Percentiles rank a stretch among this genome's conserved stretches.
phyloP scores from a whole-genome alignment of 768 basidiomycete species.

The Suillus paluster region DNA sequence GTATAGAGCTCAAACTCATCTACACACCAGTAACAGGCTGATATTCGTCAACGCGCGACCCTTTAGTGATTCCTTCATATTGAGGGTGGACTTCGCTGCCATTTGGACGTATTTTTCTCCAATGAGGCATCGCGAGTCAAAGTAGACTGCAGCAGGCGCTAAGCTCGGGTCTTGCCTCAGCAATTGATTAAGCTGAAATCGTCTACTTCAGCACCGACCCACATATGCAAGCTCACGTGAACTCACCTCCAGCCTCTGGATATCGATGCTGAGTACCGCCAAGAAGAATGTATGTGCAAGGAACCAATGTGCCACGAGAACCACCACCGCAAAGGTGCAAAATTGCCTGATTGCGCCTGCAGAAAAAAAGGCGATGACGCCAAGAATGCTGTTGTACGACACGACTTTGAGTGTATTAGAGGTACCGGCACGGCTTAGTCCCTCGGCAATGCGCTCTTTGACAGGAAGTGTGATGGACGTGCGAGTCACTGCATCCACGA shows the following conservation, averaged over 20 bases:
- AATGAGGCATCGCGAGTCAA: conserved; percentile 28
- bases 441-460: conserved; percentile 90
- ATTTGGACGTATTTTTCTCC: conserved; percentile 33
- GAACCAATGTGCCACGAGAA: conserved; percentile 97
- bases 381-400: conserved; percentile 81
- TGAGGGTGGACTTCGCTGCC: conserved; percentile 30
- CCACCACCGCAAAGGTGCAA: conserved; percentile 91
- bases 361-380: conserved; percentile 73
- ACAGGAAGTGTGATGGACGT: conserved; percentile 88
- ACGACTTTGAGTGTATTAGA: conserved; percentile 93
- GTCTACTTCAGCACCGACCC: conserved; percentile 16
- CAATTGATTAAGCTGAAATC: conserved; percentile 77
- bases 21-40: conserved; percentile 74
- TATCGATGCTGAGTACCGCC: conserved; percentile 93
- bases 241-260: conserved; percentile 85
- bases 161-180: conserved; percentile 71
- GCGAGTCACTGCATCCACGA: conserved; percentile 85
- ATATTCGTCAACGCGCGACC: conserved; percentile 78
- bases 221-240: neutral
- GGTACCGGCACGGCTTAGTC: conserved; percentile 86
- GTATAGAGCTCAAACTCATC: neutral
- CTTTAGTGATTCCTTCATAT: conserved; percentile 51
- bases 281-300: conserved; percentile 95
- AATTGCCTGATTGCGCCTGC: conserved; percentile 89
- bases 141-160: conserved; percentile 45